Conservation (phyloP, 1,284 basidiomycete species). For the Baeospora myosura region DNA sequence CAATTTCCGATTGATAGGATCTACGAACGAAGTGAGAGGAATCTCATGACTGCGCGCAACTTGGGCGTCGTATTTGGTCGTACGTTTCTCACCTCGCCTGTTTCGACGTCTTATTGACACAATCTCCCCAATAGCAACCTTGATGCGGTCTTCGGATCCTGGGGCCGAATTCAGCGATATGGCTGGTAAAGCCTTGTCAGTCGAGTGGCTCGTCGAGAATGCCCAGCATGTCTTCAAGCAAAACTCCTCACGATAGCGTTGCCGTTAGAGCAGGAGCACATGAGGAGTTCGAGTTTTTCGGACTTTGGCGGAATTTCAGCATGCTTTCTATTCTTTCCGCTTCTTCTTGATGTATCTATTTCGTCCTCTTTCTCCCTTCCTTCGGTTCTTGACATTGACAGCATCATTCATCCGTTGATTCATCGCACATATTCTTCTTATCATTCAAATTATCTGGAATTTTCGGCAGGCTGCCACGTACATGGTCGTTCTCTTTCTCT, state of each 20-base stretch:
- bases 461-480: too few species aligned
- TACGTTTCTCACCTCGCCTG: constrained; percentile 39
- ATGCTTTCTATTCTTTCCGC: too few species aligned
- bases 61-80: constrained; percentile 99
- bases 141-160: constrained; percentile 86
- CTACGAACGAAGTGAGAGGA: constrained; percentile 60
- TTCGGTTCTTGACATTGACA: too few species aligned
- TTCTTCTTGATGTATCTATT: too few species aligned
- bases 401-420: too few species aligned
- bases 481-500: too few species aligned
- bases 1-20: constrained; percentile 58
- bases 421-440: too few species aligned
- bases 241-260: constrained; percentile 1
- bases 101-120: not conserved
- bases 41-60: constrained; percentile 94
- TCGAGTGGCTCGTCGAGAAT: constrained; percentile 90
- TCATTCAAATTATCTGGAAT: too few species aligned
- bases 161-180: constrained; percentile 91
- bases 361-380: too few species aligned
- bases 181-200: constrained; percentile 88
- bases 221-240: constrained; percentile 57
- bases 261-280: too few species aligned
- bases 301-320: too few species aligned
- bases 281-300: too few species aligned
- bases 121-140: constrained; percentile 61